Evolutionary conservation across 441 rosid genomes (phyloP).

Genomic region (Erodium moschatum): DNA sequence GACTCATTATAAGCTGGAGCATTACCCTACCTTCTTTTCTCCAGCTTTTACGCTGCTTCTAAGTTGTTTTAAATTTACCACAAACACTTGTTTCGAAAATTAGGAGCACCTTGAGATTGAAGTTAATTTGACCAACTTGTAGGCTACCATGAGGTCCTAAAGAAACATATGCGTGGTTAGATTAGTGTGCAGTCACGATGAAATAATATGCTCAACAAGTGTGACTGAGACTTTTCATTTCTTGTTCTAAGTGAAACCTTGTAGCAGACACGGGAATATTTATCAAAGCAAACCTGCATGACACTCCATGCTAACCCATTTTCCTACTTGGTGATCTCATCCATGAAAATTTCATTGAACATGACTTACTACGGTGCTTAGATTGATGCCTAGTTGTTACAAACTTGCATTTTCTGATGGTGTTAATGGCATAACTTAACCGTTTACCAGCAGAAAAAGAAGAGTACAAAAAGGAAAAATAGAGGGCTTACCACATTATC

Average conservation of each 20-base stretch:
- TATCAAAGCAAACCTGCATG: neutral
- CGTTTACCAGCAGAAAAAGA: neutral
- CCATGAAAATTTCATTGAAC: neutral
- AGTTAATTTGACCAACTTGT: too few species aligned
- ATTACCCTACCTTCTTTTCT: too few species aligned
- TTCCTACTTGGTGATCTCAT: neutral
- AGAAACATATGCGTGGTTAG: too few species aligned
- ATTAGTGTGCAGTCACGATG: too few species aligned
- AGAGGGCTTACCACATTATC: slow-evolving; percentile 64
- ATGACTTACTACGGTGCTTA: neutral
- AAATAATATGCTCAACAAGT: neutral
- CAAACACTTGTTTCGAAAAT: too few species aligned
- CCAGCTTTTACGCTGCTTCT: too few species aligned
- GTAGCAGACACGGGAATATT: neutral
- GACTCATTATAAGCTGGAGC: too few species aligned
- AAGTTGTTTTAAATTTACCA: too few species aligned
- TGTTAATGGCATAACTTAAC: neutral
- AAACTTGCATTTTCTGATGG: neutral
- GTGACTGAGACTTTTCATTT: neutral
- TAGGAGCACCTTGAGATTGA: too few species aligned
- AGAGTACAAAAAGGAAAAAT: slow-evolving; percentile 1
- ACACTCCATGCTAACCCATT: neutral
- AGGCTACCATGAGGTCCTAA: too few species aligned
- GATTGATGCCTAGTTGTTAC: neutral
- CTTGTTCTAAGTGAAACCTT: too few species aligned